phyloP scores from a whole-genome alignment of 768 basidiomycete species.

The Pleurotus salmoneostramineus region DNA sequence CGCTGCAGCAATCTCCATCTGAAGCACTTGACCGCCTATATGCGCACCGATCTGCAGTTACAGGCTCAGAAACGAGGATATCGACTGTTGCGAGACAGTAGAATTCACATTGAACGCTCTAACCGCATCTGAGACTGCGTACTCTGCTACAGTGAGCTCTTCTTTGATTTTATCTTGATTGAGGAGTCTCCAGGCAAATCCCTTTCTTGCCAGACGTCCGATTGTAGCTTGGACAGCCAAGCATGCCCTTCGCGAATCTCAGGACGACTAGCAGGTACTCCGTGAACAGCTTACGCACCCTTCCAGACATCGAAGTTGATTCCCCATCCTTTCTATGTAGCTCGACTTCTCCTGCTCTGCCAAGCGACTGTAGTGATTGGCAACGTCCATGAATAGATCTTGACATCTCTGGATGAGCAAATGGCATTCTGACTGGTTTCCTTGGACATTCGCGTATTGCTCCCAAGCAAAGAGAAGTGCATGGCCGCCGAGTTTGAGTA shows the following conservation, averaged over 20 bases:
- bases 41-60: constrained; percentile 11
- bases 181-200: constrained; percentile 16
- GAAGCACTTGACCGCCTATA: constrained; percentile 8
- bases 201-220: constrained; percentile 9
- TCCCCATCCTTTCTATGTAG: neutral
- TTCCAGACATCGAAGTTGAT: neutral
- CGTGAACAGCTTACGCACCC: neutral
- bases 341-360: neutral
- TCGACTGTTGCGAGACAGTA: no score
- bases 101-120: constrained; percentile 12
- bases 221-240: constrained; percentile 9
- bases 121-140: constrained; percentile 11
- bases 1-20: constrained; percentile 15
- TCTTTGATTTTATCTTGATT: constrained; percentile 13
- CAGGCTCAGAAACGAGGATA: no score
- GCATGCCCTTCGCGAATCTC: no score
- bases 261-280: no score
- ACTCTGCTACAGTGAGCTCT: constrained; percentile 11
- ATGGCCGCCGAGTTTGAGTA: neutral
- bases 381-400: neutral
- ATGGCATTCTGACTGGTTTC: constrained; percentile 4
- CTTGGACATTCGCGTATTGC: constrained; percentile 2
- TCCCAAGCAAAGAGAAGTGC: constrained; percentile 3
- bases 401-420: neutral
- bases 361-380: neutral